These are phyloP conservation scores for Camelina hispida DNA, from an alignment of 345 rosid genomes.

Conservation along the genomic window DNA sequence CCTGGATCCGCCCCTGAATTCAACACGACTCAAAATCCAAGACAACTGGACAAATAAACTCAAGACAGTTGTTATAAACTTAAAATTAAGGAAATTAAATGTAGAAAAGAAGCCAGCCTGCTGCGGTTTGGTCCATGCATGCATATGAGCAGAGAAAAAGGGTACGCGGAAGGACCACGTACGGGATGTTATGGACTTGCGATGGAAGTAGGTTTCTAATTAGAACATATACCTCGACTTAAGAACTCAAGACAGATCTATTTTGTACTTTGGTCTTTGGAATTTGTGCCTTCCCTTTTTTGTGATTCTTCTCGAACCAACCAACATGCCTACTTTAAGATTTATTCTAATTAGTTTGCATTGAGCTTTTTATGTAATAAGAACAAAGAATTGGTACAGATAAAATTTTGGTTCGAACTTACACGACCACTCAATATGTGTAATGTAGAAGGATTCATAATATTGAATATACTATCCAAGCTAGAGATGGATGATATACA, in stretches of 20 bases:
- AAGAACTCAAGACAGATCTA: slow-evolving; percentile 26
- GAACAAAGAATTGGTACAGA: neutral
- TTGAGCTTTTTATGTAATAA: neutral
- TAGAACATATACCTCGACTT: slow-evolving; percentile 35
- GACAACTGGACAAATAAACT: slow-evolving; percentile 29
- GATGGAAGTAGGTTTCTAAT: slow-evolving; percentile 28
- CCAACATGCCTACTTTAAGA: slow-evolving; percentile 27
- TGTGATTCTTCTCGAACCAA: slow-evolving; percentile 25
- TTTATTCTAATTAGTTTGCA: neutral
- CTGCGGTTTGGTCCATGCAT: slow-evolving; percentile 42
- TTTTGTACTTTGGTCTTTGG: slow-evolving; percentile 37
- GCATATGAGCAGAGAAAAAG: slow-evolving; percentile 17
- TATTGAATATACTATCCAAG: slow-evolving; percentile 1
- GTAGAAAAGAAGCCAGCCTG: slow-evolving; percentile 29
- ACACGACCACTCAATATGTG: neutral
- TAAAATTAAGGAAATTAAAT: slow-evolving; percentile 22
- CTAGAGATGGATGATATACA: slow-evolving; percentile 8
- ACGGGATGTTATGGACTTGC: slow-evolving; percentile 11
- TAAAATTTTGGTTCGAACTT: neutral
- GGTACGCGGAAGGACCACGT: slow-evolving; percentile 40
- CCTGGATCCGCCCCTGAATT: too few species aligned
- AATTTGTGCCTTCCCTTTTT: slow-evolving; percentile 41
- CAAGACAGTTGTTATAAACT: slow-evolving; percentile 23
- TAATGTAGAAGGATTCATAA: neutral
- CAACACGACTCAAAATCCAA: slow-evolving; percentile 25